Percentiles rank a stretch among this genome's conserved stretches.
Evolutionary conservation across 1,139 yeast species (phyloP).

Genomic region (Meyerozyma guilliermondii): DNA sequence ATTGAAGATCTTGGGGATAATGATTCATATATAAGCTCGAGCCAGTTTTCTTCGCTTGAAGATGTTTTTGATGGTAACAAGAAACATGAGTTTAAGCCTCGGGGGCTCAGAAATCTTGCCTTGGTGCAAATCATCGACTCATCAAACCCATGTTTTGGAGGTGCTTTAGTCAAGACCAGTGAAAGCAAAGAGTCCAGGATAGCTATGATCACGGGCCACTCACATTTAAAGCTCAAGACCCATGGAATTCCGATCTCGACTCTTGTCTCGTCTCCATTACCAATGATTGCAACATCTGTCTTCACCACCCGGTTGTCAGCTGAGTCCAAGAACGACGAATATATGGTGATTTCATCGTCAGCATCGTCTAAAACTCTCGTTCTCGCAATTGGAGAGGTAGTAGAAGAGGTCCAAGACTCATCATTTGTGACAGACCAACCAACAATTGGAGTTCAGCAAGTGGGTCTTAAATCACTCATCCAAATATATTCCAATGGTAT

Average conservation of each 20-base stretch:
- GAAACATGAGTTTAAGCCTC: conserved; percentile 14
- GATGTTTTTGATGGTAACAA: background rate
- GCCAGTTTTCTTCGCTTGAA: background rate
- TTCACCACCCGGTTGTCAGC: conserved; percentile 52
- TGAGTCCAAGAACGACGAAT: conserved; percentile 51
- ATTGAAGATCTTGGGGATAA: conserved; percentile 66
- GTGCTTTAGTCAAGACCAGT: conserved; percentile 32
- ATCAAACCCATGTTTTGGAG: conserved; percentile 55
- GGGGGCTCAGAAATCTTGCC: conserved; percentile 51
- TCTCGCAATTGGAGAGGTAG: conserved; percentile 71
- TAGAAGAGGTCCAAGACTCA: conserved; percentile 70
- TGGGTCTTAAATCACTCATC: conserved; percentile 59
- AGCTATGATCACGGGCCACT: conserved; percentile 26
- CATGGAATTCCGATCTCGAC: conserved; percentile 59
- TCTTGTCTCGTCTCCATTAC: conserved; percentile 69
- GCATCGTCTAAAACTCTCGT: conserved; percentile 60
- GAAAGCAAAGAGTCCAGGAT: conserved; percentile 29
- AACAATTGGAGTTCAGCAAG: conserved; percentile 67
- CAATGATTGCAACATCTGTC: conserved; percentile 53
- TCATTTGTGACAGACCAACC: conserved; percentile 51
- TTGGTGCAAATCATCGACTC: conserved; percentile 49
- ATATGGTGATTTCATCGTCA: conserved; percentile 61
- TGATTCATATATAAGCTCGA: conserved; percentile 23
- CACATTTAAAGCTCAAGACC: conserved; percentile 47
- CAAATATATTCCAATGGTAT: conserved; percentile 78